Conservation (phyloP, 1,139 yeast genomes). For the Oligophagozyma castellii region DNA sequence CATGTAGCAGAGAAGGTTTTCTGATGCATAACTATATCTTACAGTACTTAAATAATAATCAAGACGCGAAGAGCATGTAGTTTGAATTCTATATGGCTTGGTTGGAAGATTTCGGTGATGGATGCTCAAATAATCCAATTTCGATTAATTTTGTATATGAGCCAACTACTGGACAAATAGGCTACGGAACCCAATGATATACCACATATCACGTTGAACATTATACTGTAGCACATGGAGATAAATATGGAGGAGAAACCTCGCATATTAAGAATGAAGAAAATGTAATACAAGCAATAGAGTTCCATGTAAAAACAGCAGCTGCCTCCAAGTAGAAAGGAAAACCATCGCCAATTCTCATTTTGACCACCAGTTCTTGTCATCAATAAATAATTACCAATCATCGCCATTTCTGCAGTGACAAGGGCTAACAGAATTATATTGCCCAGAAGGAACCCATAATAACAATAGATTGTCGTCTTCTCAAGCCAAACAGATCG, state of each 20-base stretch:
- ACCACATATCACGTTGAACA: conserved; percentile 51
- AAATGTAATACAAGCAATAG: conserved; percentile 57
- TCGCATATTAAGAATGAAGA: conserved; percentile 39
- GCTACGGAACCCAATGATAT: conserved; percentile 69
- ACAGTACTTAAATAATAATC: too few relatives aligned
- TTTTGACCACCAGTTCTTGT: conserved; percentile 16
- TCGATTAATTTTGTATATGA: conserved; percentile 9
- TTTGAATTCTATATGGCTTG: too few relatives aligned
- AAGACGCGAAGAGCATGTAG: too few relatives aligned
- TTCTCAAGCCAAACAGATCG: conserved; percentile 72
- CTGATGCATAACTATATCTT: too few relatives aligned
- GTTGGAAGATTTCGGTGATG: too few relatives aligned
- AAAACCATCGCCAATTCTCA: conserved; percentile 73
- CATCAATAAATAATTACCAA: conserved; percentile 53
- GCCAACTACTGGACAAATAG: conserved; percentile 28
- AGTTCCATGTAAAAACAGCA: conserved; percentile 55
- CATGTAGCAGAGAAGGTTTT: too few relatives aligned
- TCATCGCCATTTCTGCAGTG: conserved; percentile 60
- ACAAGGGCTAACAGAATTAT: conserved; percentile 45
- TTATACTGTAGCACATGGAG: conserved; percentile 58
- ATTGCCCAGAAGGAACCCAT: conserved; percentile 61
- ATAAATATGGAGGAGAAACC: conserved; percentile 60
- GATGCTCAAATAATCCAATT: too few relatives aligned
- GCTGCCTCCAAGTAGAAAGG: conserved; percentile 61
- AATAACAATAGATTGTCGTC: conserved; percentile 65